Conservation (phyloP, 352 stramenopile genomes). For the Phytophthora boehmeriae region DNA sequence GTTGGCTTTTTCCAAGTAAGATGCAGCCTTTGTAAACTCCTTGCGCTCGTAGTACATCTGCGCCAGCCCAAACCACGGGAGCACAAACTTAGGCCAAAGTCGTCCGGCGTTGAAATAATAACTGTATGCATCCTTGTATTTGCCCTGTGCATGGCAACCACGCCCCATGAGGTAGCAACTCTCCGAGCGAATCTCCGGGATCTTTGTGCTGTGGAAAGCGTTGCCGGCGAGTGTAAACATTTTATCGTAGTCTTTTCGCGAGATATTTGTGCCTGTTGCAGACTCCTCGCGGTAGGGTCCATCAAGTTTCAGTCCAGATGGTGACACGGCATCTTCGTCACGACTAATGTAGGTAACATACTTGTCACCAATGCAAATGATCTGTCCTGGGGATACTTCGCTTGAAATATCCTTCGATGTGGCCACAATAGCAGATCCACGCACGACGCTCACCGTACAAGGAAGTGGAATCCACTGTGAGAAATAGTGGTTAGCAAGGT, state of each 20-base stretch:
- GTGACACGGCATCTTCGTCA: conserved; percentile 61
- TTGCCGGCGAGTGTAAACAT: conserved; percentile 90
- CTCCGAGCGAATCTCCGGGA: conserved; percentile 94
- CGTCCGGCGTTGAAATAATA: conserved; percentile 96
- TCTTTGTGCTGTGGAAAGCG: conserved; percentile 90
- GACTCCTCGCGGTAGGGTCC: conserved; percentile 84
- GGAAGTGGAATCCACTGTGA: conserved; percentile 95
- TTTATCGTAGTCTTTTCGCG: conserved; percentile 91
- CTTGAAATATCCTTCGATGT: conserved; percentile 89
- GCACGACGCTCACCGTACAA: conserved; percentile 85
- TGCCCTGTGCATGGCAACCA: conserved; percentile 93
- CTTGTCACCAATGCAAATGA: conserved; percentile 92
- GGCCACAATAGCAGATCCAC: conserved; percentile 83
- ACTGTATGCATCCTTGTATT: conserved; percentile 96
- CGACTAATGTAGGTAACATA: conserved; percentile 91
- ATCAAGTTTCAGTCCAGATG: conserved; percentile 73
- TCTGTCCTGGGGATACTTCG: conserved; percentile 91
- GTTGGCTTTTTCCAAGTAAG: conserved; percentile 89
- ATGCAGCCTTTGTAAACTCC: conserved; percentile 80
- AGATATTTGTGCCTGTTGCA: conserved; percentile 57
- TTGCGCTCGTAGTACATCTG: conserved; percentile 92
- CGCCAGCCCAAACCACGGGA: conserved; percentile 86
- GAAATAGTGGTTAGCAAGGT: conserved; percentile 99
- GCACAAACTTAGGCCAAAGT: conserved; percentile 86
- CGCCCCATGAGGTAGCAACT: conserved; percentile 96